Evolutionary conservation across 805 yeast genomes (phyloP), one percentile per base, ranked within the genome.

Genomic region (Cyberlindnera samutprakarnensis): DNA sequence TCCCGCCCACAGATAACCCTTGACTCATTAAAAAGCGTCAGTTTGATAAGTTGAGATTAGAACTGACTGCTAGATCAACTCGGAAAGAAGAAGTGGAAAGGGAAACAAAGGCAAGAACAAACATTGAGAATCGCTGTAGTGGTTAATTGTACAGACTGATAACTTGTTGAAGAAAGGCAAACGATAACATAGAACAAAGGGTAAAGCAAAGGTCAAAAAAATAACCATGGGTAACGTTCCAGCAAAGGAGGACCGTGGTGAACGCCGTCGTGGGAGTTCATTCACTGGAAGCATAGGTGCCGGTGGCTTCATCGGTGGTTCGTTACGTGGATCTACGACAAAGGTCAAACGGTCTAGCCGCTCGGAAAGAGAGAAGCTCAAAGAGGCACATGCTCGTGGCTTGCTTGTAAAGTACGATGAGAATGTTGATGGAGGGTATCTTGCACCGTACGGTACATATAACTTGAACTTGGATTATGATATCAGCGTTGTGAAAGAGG

Each of bases 361-460:
- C n/a, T 70, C 61, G 29, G 88, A 81, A 23, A 73, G 70, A 47
- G 78, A 70, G 37, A 53, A 50, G 31, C 53, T 54, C 31, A 68
- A 68, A 34, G 82, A 76, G 39, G 56, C 57, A 13, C 85, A 76
- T 44, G 72, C 71, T 33, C 45, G 59, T 39, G 68, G 75, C 16
- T 59, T 82, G 33, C 60, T 82, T 15, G 85, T 82, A 3, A 62
- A 68, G 39, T 70, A 56, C 46, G 64, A 64, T 24, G 94, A 85
- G 49, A 73, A 64, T 41, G 95, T 90, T 12, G 97, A 92, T 58
- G 98, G 98, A 14, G 98, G 98, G 2, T 87, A 62, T 51, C 59
- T 90, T 41, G 95, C 94, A 1, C 96, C 97, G 0, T 84, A 72
- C 57, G 96, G 96, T 2, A 82, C 83, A 20, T 90, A 90, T 57